These are phyloP conservation scores for Datura wrightii DNA, from an alignment of 257 asterid species.

Conservation along the genomic window DNA sequence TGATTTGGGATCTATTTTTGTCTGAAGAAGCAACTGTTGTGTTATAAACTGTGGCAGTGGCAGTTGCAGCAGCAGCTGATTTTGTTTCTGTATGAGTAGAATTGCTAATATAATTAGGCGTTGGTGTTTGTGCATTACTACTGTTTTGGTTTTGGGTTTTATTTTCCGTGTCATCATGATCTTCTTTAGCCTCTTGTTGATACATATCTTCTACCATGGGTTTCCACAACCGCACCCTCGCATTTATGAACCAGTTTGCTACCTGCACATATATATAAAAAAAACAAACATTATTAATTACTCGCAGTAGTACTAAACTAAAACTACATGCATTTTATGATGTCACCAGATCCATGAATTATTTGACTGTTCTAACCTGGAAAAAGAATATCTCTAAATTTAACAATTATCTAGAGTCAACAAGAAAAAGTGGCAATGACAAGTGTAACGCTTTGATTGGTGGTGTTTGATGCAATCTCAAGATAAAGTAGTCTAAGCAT, in stretches of 20 bases:
- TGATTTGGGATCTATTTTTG: conserved; percentile 49
- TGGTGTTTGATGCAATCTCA: too few species aligned
- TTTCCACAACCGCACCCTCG: conserved; percentile 99
- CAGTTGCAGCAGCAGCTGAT: conserved; percentile 26
- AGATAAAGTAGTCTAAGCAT: too few species aligned
- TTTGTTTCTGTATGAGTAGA: conserved; percentile 36
- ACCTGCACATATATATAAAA: conserved; percentile 55
- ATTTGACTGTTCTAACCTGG: neutral
- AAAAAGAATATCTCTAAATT: neutral
- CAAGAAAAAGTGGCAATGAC: neutral
- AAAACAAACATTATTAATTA: neutral
- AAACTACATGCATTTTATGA: too few species aligned
- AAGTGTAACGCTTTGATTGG: too few species aligned
- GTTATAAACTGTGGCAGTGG: neutral
- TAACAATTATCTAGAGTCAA: neutral
- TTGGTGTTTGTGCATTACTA: conserved; percentile 66
- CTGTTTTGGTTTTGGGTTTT: conserved; percentile 52
- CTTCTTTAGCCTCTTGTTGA: conserved; percentile 83
- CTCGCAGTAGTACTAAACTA: too few species aligned
- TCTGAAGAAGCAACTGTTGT: conserved; percentile 42
- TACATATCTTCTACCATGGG: conserved; percentile 99
- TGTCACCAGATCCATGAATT: neutral
- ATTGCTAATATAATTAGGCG: conserved; percentile 28
- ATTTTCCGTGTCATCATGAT: conserved; percentile 35
- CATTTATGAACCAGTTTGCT: conserved; percentile 99